phyloP scores from a whole-genome alignment of 352 stramenopile species.

The Detonula confervacea region DNA sequence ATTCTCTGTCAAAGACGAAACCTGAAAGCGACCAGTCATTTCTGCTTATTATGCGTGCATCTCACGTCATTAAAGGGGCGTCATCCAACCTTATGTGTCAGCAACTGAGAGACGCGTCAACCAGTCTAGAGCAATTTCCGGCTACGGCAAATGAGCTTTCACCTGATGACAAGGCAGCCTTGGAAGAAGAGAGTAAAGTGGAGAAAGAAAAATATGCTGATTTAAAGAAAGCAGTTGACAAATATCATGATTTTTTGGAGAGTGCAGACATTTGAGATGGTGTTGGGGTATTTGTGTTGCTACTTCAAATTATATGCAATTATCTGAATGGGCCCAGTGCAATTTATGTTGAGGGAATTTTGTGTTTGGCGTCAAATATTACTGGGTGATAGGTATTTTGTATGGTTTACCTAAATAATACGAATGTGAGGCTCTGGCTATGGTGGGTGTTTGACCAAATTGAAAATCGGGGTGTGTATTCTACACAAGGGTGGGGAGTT shows the following conservation, averaged over 20 bases:
- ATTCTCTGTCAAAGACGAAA: background rate
- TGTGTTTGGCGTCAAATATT: too few relatives aligned
- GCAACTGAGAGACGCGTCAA: constrained; percentile 66
- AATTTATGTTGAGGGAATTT: background rate
- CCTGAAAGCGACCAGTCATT: constrained; percentile 59
- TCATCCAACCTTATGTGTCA: constrained; percentile 83
- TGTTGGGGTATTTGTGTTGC: background rate
- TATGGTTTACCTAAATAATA: too few relatives aligned
- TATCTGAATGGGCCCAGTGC: background rate
- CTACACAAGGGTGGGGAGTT: too few relatives aligned
- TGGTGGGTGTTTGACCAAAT: too few relatives aligned
- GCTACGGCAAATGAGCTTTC: constrained; percentile 41
- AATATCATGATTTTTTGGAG: constrained; percentile 71
- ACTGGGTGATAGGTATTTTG: too few relatives aligned
- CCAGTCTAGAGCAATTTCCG: constrained; percentile 69
- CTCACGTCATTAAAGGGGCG: constrained; percentile 84
- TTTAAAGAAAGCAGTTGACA: constrained; percentile 64
- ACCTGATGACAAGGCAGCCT: constrained; percentile 16
- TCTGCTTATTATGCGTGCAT: constrained; percentile 72
- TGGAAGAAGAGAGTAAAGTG: constrained; percentile 29
- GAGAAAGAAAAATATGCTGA: constrained; percentile 65
- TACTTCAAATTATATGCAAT: background rate
- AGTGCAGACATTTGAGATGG: constrained; percentile 57
- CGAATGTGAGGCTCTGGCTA: too few relatives aligned
- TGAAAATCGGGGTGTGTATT: too few relatives aligned